Conservation (phyloP, 768 basidiomycete species). For the Myochromella boudieri region DNA sequence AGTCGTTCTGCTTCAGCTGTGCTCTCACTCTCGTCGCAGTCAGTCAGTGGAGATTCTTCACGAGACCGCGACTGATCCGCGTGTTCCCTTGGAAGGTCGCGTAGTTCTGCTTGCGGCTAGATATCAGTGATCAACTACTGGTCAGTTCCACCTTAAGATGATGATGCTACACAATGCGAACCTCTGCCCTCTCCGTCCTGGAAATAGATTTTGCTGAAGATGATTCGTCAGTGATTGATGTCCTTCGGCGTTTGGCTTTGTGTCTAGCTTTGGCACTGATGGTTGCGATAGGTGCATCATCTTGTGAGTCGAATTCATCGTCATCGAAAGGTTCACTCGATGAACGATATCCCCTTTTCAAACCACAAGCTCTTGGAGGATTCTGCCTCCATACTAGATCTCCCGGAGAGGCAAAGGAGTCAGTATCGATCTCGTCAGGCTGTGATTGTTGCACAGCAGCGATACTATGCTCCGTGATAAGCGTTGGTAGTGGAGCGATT, state of each 20-base stretch:
- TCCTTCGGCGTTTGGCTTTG: conserved; percentile 23
- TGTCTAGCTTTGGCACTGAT: background rate
- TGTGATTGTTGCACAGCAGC: conserved; percentile 32
- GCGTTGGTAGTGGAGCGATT: background rate
- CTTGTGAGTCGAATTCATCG: conserved; percentile 1
- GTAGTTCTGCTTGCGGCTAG: conserved; percentile 30
- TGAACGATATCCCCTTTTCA: conserved; percentile 22
- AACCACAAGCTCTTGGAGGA: conserved; percentile 18
- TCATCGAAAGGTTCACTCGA: conserved; percentile 4
- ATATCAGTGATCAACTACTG: background rate
- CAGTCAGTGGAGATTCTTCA: conserved; percentile 30
- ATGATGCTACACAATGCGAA: conserved; percentile 15
- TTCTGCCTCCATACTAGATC: conserved; percentile 37
- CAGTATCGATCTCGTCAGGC: conserved; percentile 21
- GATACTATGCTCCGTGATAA: conserved; percentile 23
- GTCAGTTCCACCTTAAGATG: background rate
- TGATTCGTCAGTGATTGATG: conserved; percentile 9
- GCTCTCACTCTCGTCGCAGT: conserved; percentile 31
- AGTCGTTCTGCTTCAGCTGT: conserved; percentile 26
- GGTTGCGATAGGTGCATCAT: conserved; percentile 7
- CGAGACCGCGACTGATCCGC: conserved; percentile 22
- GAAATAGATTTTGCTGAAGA: conserved; percentile 23
- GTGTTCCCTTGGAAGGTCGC: conserved; percentile 20
- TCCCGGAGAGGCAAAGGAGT: conserved; percentile 28
- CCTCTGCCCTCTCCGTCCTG: conserved; percentile 43